phyloP scores from a whole-genome alignment of 805 yeast genomes.

The Wickerhamomyces chaumierensis region DNA sequence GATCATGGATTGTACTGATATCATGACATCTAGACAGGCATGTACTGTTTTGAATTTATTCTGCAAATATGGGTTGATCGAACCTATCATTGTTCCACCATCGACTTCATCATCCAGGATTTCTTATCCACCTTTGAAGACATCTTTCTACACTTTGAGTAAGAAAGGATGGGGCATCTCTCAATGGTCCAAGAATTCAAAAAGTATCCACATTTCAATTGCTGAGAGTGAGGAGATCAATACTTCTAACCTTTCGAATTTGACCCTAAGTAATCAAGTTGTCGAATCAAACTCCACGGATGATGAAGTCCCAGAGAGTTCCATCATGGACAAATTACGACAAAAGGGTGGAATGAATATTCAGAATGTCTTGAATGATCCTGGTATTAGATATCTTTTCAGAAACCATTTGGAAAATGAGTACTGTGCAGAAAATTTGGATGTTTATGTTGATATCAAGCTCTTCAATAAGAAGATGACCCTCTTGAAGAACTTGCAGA shows the following conservation, averaged over 20 bases:
- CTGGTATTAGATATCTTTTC: slow-evolving; percentile 64
- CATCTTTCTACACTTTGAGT: slow-evolving; percentile 32
- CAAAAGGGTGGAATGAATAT: slow-evolving; percentile 8
- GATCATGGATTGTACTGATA: slow-evolving; percentile 83
- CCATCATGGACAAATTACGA: not conserved
- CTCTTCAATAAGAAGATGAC: slow-evolving; percentile 37
- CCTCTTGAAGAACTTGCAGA: slow-evolving; percentile 29
- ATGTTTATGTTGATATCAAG: slow-evolving; percentile 51
- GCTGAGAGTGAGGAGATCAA: slow-evolving; percentile 12
- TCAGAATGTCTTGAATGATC: slow-evolving; percentile 48
- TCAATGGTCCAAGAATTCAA: slow-evolving; percentile 20
- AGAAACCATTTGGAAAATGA: slow-evolving; percentile 52
- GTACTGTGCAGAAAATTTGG: slow-evolving; percentile 66
- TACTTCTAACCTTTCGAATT: slow-evolving; percentile 4
- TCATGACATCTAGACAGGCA: slow-evolving; percentile 42
- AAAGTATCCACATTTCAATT: slow-evolving; percentile 1
- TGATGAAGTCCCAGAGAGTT: not conserved
- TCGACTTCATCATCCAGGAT: slow-evolving; percentile 20
- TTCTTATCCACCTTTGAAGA: slow-evolving; percentile 23
- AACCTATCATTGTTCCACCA: slow-evolving; percentile 28
- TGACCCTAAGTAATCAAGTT: slow-evolving; percentile 11
- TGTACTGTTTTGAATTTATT: slow-evolving; percentile 39
- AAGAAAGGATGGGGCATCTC: slow-evolving; percentile 29
- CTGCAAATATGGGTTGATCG: slow-evolving; percentile 33
- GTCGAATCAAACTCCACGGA: slow-evolving; percentile 9